Conservation (phyloP, 371 early-diverging fungal genomes). For the Mortierella sp. region DNA sequence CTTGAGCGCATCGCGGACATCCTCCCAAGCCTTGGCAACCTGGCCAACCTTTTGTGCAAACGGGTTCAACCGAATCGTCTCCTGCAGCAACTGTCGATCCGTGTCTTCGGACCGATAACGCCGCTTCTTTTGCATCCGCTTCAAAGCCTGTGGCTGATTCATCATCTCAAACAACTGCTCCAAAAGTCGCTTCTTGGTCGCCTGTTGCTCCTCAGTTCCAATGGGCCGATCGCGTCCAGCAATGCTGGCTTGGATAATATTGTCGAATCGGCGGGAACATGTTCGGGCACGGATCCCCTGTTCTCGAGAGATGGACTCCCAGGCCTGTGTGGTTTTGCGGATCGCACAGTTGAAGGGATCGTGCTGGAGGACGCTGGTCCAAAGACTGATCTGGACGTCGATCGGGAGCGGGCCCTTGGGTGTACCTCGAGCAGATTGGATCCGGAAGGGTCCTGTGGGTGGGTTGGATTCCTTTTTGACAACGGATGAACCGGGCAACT, state of each 20-base stretch:
- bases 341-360: constrained; percentile 58
- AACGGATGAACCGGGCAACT: not conserved
- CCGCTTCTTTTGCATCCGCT: constrained; percentile 56
- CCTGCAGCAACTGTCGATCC: constrained; percentile 38
- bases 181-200: constrained; percentile 40
- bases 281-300: constrained; percentile 55
- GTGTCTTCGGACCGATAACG: constrained; percentile 56
- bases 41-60: constrained; percentile 56
- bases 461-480: constrained; percentile 22
- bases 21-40: constrained; percentile 58
- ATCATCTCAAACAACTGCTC: constrained; percentile 57
- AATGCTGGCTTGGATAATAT: constrained; percentile 53
- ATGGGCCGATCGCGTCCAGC: constrained; percentile 42
- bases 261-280: constrained; percentile 54
- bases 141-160: constrained; percentile 56
- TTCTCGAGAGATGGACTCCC: constrained; percentile 49
- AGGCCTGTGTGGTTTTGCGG: constrained; percentile 51
- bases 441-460: constrained; percentile 17
- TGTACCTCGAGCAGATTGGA: constrained; percentile 43
- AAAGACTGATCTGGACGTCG: constrained; percentile 24
- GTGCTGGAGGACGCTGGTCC: constrained; percentile 42
- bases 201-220: constrained; percentile 45
- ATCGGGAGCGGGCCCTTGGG: constrained; percentile 48
- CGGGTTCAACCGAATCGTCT: constrained; percentile 50
- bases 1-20: constrained; percentile 47